These are phyloP conservation scores for Rugonectria rugulosa DNA, from an alignment of 2,329 filamentous ascomycete species.

Conservation along the genomic window DNA sequence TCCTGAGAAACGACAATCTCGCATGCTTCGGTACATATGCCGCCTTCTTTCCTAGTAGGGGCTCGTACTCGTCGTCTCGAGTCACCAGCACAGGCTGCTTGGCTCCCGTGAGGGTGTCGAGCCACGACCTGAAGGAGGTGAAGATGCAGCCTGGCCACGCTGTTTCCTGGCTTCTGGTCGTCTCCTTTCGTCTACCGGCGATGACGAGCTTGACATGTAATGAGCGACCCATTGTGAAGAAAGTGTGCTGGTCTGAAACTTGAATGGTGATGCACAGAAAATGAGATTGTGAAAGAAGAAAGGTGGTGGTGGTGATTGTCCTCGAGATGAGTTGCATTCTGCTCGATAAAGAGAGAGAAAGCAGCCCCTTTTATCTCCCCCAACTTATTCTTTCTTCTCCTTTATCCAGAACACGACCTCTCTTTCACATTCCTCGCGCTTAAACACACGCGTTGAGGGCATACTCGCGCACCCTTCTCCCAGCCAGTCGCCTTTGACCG, in stretches of 20 bases:
- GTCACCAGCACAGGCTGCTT: background rate
- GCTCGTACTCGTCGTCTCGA: slow-evolving; percentile 33
- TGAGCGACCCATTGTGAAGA: slow-evolving; percentile 20
- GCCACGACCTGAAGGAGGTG: slow-evolving; percentile 24
- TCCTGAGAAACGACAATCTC: slow-evolving; percentile 50
- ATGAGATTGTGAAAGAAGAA: no score
- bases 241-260: background rate
- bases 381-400: background rate
- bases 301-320: background rate
- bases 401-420: background rate
- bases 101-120: slow-evolving; percentile 2
- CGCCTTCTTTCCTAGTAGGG: slow-evolving; percentile 28
- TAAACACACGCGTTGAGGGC: no score
- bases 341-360: background rate
- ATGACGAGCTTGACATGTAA: slow-evolving; percentile 30
- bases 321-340: background rate
- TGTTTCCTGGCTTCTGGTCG: background rate
- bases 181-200: slow-evolving; percentile 1
- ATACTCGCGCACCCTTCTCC: background rate
- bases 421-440: slow-evolving; percentile 2
- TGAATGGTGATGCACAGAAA: slow-evolving; percentile 5
- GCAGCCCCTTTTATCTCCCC: slow-evolving; percentile 7
- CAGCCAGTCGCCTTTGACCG: background rate
- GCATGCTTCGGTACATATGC: slow-evolving; percentile 50
- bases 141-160: slow-evolving; percentile 25